phyloP scores from a whole-genome alignment of 2,329 filamentous ascomycete species.

The Exophiala viscosa region DNA sequence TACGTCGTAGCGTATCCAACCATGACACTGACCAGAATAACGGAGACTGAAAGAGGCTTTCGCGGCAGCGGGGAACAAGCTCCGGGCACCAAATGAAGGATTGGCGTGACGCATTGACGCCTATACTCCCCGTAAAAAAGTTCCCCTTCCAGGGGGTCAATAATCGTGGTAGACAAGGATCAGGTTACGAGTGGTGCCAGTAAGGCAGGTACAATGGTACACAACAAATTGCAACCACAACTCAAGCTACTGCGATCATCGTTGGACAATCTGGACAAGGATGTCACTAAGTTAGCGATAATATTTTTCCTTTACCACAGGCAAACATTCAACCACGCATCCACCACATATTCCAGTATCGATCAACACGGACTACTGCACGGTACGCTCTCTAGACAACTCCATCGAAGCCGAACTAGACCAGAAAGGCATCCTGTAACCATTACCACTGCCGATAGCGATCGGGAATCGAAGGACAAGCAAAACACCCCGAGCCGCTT shows the following conservation, averaged over 20 bases:
- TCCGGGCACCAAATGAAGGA: too few species aligned
- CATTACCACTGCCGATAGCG: neutral
- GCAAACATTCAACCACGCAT: neutral
- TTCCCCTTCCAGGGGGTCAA: too few species aligned
- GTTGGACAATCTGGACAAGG: neutral
- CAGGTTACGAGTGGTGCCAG: too few species aligned
- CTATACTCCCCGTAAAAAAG: too few species aligned
- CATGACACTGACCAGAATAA: too few species aligned
- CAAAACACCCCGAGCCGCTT: neutral
- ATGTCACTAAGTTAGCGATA: neutral
- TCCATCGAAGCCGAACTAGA: neutral
- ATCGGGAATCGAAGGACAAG: neutral
- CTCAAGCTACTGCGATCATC: neutral
- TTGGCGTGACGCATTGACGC: too few species aligned
- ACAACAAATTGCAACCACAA: too few species aligned
- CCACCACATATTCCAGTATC: neutral
- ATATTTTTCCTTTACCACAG: neutral
- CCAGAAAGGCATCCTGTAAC: neutral
- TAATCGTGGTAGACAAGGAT: too few species aligned
- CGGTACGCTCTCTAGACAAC: neutral
- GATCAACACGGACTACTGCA: conserved; percentile 1
- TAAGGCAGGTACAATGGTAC: too few species aligned
- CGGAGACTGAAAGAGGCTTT: too few species aligned
- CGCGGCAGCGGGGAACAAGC: too few species aligned
- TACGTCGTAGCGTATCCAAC: too few species aligned